Percentiles rank a stretch among this genome's conserved stretches.
Conservation (phyloP, 495 filamentous ascomycete genomes). For the Chaetomidium leptoderma region DNA sequence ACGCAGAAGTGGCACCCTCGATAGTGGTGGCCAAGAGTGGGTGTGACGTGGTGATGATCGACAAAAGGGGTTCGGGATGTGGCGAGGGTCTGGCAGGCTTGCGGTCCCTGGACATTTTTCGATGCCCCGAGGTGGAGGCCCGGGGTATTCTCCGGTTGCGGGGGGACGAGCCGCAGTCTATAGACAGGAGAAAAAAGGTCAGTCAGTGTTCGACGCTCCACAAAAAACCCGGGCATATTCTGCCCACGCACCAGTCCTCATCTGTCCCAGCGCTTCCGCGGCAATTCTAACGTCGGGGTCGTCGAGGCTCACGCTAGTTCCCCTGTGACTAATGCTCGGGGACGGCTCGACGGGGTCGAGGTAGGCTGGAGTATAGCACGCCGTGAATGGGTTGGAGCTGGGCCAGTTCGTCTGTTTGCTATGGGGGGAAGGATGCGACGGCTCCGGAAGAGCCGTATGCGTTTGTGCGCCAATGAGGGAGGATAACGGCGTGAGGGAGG, state of each 20-base stretch:
- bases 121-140: slow-evolving; percentile 14
- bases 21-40: slow-evolving; percentile 76
- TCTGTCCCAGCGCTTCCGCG: slow-evolving; percentile 78
- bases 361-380: slow-evolving; percentile 48
- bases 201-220: slow-evolving; percentile 6
- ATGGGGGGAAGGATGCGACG: slow-evolving; percentile 20
- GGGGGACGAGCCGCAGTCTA: slow-evolving; percentile 56
- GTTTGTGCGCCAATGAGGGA: slow-evolving; percentile 35
- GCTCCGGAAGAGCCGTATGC: slow-evolving; percentile 26
- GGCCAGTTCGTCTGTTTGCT: slow-evolving; percentile 42
- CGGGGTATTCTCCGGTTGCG: too few relatives aligned
- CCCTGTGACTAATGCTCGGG: slow-evolving; percentile 34
- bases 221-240: background rate
- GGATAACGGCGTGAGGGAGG: slow-evolving; percentile 43
- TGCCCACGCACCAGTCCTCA: slow-evolving; percentile 66
- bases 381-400: slow-evolving; percentile 50
- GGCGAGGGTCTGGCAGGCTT: slow-evolving; percentile 26
- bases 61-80: slow-evolving; percentile 65
- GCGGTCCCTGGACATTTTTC: slow-evolving; percentile 12
- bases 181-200: slow-evolving; percentile 1
- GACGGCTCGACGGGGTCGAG: slow-evolving; percentile 34
- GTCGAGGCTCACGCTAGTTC: slow-evolving; percentile 65
- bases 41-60: slow-evolving; percentile 73
- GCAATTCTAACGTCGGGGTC: slow-evolving; percentile 77
- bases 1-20: slow-evolving; percentile 73